These are phyloP conservation scores for Verruconis gallopava DNA, from an alignment of 2,329 filamentous ascomycete genomes.

Conservation along the genomic window DNA sequence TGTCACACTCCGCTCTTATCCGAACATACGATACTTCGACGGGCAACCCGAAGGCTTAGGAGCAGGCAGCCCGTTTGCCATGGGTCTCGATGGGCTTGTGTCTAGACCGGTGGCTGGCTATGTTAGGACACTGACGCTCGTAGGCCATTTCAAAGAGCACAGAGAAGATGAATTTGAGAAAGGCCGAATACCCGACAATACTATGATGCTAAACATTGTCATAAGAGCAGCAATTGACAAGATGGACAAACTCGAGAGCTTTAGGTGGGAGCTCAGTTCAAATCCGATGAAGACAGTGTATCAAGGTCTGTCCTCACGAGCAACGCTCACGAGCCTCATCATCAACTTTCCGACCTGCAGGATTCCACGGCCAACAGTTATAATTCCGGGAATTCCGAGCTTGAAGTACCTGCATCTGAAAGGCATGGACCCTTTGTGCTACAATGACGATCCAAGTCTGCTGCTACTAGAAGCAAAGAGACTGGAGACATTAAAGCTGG, in stretches of 20 bases:
- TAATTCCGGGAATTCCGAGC: conserved; percentile 44
- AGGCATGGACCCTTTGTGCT: conserved; percentile 51
- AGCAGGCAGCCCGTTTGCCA: conserved; percentile 49
- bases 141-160: conserved; percentile 45
- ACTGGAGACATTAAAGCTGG: conserved; percentile 41
- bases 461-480: conserved; percentile 41
- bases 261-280: conserved; percentile 48
- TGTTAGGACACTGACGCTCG: conserved; percentile 38
- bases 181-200: conserved; percentile 48
- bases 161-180: conserved; percentile 45
- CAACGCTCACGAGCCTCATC: conserved; percentile 39
- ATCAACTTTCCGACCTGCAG: conserved; percentile 43
- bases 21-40: conserved; percentile 44
- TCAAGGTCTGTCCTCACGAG: conserved; percentile 38
- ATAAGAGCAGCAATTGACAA: conserved; percentile 46
- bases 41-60: conserved; percentile 48
- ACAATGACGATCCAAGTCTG: conserved; percentile 48
- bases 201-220: conserved; percentile 49
- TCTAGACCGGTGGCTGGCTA: conserved; percentile 40
- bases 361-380: conserved; percentile 42
- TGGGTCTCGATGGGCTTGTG: conserved; percentile 49
- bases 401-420: conserved; percentile 40
- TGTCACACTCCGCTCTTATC: conserved; percentile 44
- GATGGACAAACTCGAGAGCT: conserved; percentile 42
- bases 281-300: conserved; percentile 48